Base-by-base conservation (phyloP, 164 flowering plant genomes). In the Tetrastigma voinierianum region DNA sequence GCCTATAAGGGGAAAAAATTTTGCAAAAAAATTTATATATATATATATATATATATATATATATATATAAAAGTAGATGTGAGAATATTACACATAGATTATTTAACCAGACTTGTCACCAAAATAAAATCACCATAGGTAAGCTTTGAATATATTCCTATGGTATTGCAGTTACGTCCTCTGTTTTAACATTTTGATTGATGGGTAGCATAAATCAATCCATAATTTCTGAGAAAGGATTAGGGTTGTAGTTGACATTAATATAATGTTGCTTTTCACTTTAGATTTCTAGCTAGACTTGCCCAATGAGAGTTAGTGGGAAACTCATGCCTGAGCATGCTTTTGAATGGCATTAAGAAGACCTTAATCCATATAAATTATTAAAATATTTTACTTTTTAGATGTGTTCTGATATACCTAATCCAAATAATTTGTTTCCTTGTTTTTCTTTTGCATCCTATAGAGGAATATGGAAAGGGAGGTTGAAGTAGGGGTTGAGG, bases 351-450 rank as follows among this genome's bases (percentile, higher is more conserved):
- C 62, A 68, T 14, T 56, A n/a, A 65, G 46, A 46, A 48, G 49
- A 46, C 40, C 19, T 32, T 47, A 64, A 51, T 21, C n/a, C 32
- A 40, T 57, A 20, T 46, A 20, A n/a, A 55, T 62, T 66, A 52
- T 59, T 46, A 45, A 59, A 63, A 10, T 57, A 56, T 43, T 74
- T 66, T 56, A 65, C 66, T 44, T 71, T 68, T 69, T 61, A 19
- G 69, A 64, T 64, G 25, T 64, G 71, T 58, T 68, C 15, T 19
- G 64, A 70, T 70, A 18, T 53, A 78, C 78, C 78, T 75, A 72
- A 72, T 69, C 76, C 70, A 55, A 46, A 59, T 55, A 9, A 49
- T 61, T 66, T 54, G 19, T n/a, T 6, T 44, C 15, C 43, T 62
- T 14, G 5, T n/a, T 16, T 62, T 63, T 62, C 8, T 51, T 32